phyloP scores from a whole-genome alignment of 164 flowering plant genomes.

The Berberis thunbergii region DNA sequence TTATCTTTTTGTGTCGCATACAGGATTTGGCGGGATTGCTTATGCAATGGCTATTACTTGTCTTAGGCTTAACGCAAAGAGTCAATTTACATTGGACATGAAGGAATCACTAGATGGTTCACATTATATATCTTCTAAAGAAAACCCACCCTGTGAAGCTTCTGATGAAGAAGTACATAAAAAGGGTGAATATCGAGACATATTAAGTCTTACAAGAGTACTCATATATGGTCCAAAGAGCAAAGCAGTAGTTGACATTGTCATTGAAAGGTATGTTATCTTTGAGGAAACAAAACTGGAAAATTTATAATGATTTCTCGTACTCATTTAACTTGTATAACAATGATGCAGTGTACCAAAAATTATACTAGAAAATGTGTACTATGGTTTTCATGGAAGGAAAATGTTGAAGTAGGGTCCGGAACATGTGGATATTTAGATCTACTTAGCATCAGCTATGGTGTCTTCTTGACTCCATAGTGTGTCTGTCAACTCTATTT shows the following conservation, averaged over 20 bases:
- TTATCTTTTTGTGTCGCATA: conserved; percentile 89
- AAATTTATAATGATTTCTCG: not conserved
- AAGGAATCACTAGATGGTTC: conserved; percentile 18
- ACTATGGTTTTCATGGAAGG: not conserved
- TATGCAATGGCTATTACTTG: conserved; percentile 94
- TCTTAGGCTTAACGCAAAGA: conserved; percentile 51
- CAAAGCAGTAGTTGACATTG: conserved; percentile 69
- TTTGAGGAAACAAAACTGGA: conserved; percentile 6
- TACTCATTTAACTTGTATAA: not conserved
- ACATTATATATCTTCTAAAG: conserved; percentile 18
- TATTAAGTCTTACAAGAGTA: conserved; percentile 83
- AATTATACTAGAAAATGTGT: not conserved
- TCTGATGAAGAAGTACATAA: conserved; percentile 48
- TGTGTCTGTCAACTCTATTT: not conserved
- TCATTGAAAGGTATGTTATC: conserved; percentile 62
- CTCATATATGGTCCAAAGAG: conserved; percentile 80
- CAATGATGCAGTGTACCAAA: not conserved
- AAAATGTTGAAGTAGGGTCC: not conserved
- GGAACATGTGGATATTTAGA: not conserved
- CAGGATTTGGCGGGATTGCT: conserved; percentile 90
- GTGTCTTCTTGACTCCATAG: not conserved
- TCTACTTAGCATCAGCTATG: not conserved
- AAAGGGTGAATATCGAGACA: conserved; percentile 84
- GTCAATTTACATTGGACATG: conserved; percentile 18
- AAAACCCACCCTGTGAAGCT: conserved; percentile 19